Base-by-base conservation (phyloP, 2,329 filamentous ascomycete genomes). In the Talaromyces pinophilus region DNA sequence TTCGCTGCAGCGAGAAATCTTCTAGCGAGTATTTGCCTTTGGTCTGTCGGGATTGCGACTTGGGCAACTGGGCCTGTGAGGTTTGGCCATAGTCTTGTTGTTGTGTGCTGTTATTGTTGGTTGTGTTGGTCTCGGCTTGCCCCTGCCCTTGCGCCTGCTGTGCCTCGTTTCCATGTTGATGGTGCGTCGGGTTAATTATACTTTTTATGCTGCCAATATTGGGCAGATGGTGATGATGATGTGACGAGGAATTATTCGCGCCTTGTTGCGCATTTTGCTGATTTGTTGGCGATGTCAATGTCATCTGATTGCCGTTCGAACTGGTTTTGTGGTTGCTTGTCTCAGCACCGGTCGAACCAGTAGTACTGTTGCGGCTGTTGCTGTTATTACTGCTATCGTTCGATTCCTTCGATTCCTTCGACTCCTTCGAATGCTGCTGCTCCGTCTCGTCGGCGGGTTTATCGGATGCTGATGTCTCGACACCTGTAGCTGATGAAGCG, bases 1-100 rank as follows among this genome's bases (percentile, higher is more conserved):
- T 99, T 73, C 95, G 88, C 81, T 93, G 87, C 70, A 99, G 89
- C 68, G 90, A 85, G 76, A 99, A 99, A 82, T 99, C 95, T 67
- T 84, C 85, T 70, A 99, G 86, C 50, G 93, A 93, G 81, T 99
- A 99, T 85, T 98, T 98, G 71, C 95, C 95, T 67, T 71, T 72
- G 67, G 40, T 68, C 48, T 64, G 69, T 46, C 62, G 67, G 50
- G 67, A 22, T 62, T 68, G 65, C n/a, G 64, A 44, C 68, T 67
- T 64, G 68, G 69, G 61, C 63, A 64, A 38, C 54, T 69, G 68
- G 50, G 42, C 64, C 61, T 69, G 68, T 50, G 48, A 44, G 15
- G 19, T n/a, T 72, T 65, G 60, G 22, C 6, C 35, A 25, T 50
- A 48, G 13, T 62, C 50, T 40, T 33, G 17, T 28, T 33, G 17